These are phyloP conservation scores for Aspergillus pseudotamarii DNA, from an alignment of 2,329 filamentous ascomycete genomes.

Conservation along the genomic window DNA sequence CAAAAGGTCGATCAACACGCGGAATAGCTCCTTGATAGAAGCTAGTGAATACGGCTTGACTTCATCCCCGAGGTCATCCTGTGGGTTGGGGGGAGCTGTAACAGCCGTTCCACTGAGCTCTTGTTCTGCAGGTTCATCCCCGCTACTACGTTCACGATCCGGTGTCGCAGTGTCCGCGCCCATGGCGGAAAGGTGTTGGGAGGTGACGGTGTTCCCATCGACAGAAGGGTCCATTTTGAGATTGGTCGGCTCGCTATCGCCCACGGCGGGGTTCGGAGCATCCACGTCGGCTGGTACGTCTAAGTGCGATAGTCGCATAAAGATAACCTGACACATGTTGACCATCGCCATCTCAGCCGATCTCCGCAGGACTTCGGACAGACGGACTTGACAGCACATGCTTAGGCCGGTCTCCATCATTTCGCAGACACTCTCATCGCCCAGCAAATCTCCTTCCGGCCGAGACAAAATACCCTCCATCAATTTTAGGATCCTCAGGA, in stretches of 20 bases:
- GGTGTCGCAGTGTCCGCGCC: constrained; percentile 40
- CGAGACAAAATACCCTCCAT: constrained; percentile 99
- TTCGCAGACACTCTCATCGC: constrained; percentile 96
- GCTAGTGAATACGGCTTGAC: constrained; percentile 90
- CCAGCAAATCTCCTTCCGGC: constrained; percentile 87
- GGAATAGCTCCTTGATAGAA: constrained; percentile 90
- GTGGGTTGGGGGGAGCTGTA: constrained; percentile 38
- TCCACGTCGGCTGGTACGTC: constrained; percentile 73
- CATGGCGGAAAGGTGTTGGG: constrained; percentile 50
- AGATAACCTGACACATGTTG: constrained; percentile 98
- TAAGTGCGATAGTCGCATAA: constrained; percentile 85
- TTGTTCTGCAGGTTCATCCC: constrained; percentile 38
- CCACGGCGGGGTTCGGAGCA: constrained; percentile 61
- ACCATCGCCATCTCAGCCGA: constrained; percentile 98
- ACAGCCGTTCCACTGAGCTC: constrained; percentile 35
- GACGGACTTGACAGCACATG: constrained; percentile 91
- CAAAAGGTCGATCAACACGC: constrained; percentile 88
- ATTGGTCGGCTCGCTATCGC: constrained; percentile 68
- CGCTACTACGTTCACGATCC: constrained; percentile 36
- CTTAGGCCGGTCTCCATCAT: constrained; percentile 99
- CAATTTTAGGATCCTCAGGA: constrained; percentile 89
- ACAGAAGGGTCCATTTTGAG: constrained; percentile 83
- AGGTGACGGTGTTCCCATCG: constrained; percentile 64
- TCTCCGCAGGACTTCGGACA: constrained; percentile 85
- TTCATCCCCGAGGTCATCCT: constrained; percentile 52